Evolutionary conservation across 139 green algal species (phyloP), one percentile per base, ranked within the genome.

Genomic region (Tetratostichococcus sp.): DNA sequence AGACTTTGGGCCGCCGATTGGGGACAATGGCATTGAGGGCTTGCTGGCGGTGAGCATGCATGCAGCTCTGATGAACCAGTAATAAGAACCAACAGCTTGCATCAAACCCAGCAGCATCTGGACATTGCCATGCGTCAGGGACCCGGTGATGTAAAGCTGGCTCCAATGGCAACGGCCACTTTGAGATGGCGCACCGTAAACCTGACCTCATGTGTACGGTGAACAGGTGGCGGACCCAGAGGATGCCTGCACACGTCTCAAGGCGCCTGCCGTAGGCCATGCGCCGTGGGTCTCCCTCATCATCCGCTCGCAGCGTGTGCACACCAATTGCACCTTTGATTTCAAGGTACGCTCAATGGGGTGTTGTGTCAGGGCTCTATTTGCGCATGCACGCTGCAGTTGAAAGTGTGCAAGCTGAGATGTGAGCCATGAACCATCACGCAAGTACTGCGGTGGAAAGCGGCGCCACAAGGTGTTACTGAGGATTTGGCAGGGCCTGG

Each of bases 291-390:
- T 94, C 23, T 87, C 90, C 1, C 79, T 94, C 30, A 90, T 94
- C 21, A 74, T 77, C 0, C 70, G 90, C 19, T 80, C 84, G 19
- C 87, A 94, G 76, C 67, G 80, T 43, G 71, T 70, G 21, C 72
- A 86, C 25, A 74, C 77, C 6, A 83, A 89, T 69, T 95, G 90
- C 83, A 94, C 86, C n/a, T 95, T 95, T 74, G 90, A 95, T 34
- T 67, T 91, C 69, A 95, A 95, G 87, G 90, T 94, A 65, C 1
- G 14, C 14, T 17, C 19, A 5, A 8, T 26, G 14, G 8, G 8
- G 70, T 1, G 43, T 28, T 21, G 0, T 22, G 43, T 62, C 22
- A 35, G 6, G 50, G 57, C 17, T 11, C n/a, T n/a, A n/a, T n/a
- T n/a, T n/a, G n/a, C n/a, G n/a, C n/a, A n/a, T n/a, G n/a, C n/a